Conservation (phyloP, 1,284 basidiomycete species). For the Malassezia sympodialis region DNA sequence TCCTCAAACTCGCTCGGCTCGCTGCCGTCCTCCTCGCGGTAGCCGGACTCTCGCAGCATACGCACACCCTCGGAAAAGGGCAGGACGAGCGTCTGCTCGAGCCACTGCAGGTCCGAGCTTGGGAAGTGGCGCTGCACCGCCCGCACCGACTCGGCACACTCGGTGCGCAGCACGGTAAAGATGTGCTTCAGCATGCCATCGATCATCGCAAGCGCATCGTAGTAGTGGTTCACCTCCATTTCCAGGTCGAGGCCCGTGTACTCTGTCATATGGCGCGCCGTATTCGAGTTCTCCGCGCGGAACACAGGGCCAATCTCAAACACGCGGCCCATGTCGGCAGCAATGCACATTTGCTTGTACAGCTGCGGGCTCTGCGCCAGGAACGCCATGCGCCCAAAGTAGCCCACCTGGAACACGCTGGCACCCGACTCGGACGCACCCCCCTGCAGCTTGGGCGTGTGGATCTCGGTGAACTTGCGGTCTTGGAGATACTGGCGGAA, state of each 20-base stretch:
- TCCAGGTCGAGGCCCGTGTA: slow-evolving; percentile 44
- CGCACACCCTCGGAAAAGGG: slow-evolving; percentile 79
- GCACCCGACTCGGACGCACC: slow-evolving; percentile 41
- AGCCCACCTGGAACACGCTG: slow-evolving; percentile 40
- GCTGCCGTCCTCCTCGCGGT: slow-evolving; percentile 33
- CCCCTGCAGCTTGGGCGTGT: slow-evolving; percentile 43
- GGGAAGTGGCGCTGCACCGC: slow-evolving; percentile 31
- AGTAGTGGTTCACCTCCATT: slow-evolving; percentile 43
- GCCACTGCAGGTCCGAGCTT: slow-evolving; percentile 42
- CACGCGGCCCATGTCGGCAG: slow-evolving; percentile 37
- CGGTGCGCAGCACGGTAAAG: slow-evolving; percentile 24
- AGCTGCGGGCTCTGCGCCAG: slow-evolving; percentile 42
- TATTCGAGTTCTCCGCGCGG: slow-evolving; percentile 45
- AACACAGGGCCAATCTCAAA: slow-evolving; percentile 46
- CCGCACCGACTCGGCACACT: slow-evolving; percentile 26
- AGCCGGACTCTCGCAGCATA: slow-evolving; percentile 52
- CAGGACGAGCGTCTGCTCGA: slow-evolving; percentile 52
- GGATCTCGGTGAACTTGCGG: slow-evolving; percentile 37
- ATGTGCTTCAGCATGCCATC: slow-evolving; percentile 42
- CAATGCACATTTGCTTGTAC: slow-evolving; percentile 45
- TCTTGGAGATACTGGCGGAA: slow-evolving; percentile 37
- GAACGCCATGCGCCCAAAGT: slow-evolving; percentile 42
- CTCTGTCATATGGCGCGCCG: slow-evolving; percentile 41
- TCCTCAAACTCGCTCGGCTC: slow-evolving; percentile 38
- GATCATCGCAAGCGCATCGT: slow-evolving; percentile 39